Base-by-base conservation (phyloP, 164 flowering plant species). In the Stephania cephalantha region DNA sequence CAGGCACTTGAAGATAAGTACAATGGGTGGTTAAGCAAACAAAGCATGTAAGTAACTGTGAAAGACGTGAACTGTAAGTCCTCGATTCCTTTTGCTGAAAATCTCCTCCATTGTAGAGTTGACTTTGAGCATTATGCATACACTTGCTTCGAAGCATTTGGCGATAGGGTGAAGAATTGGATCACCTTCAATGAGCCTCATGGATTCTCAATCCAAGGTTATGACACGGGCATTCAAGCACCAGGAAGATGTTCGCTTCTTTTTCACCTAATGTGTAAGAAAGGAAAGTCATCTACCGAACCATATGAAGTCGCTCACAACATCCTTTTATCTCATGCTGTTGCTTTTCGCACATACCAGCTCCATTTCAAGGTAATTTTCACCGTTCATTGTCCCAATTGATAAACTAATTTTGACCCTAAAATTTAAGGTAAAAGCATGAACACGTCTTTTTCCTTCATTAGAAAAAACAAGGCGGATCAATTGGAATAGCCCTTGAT, bases 181-280 rank as follows among this genome's bases (percentile, higher is more conserved):
- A 88, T 91, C 82, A 95, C 97, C 76, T 89, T 93, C 82, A 95
- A 95, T 30, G 97, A 95, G 81, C 98, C 97, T 77, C 95, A 85
- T 73, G 90, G 88, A 10, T 84, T 88, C 69, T 58, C 95, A 9
- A 69, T 93, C 45, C 89, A 90, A 75, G 93, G 97, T 42, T 95
- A 89, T 75, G 92, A 93, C 75, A 78, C 83, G 0, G 99, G 98
- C 20, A 45, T 93, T 73, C 93, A 95, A 82, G 95, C 99, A 64
- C 99, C 97, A 0, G 97, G 97, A 64, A 86, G 97, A 77, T 95
- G 97, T 70, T 93, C 97, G 2, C 77, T 90, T 80, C 75, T 90
- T 0, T 88, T 86, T n/a, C 93, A 86, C 75, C 5, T 90, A 46
- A 67, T 91, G 69, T 95, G 98, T 64, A 88, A 82, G 76, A 79